Conservation (phyloP, 257 asterid species). For the Ajuga chamaepitys region DNA sequence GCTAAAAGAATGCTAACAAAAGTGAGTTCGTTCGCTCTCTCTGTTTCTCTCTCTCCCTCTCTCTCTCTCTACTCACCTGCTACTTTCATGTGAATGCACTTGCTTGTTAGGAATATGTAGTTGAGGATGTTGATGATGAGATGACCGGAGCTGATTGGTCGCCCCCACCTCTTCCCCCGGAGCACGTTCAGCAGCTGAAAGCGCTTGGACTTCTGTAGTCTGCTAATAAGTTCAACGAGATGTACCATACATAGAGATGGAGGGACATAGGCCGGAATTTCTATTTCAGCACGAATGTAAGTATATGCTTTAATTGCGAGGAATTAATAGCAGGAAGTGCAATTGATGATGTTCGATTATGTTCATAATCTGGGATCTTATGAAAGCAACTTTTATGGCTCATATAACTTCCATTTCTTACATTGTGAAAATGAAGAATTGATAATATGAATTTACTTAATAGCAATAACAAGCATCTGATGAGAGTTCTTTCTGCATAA, state of each 20-base stretch:
- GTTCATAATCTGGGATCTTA: constrained; percentile 23
- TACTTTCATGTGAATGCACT: not conserved
- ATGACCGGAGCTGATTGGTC: constrained; percentile 74
- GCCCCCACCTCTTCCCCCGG: constrained; percentile 76
- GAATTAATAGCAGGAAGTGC: constrained; percentile 5
- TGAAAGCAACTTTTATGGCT: constrained; percentile 8
- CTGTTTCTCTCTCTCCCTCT: not conserved
- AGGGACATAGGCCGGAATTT: not conserved
- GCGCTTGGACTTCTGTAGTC: constrained; percentile 76
- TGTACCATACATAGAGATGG: constrained; percentile 8
- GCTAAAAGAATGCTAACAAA: constrained; percentile 93
- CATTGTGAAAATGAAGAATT: constrained; percentile 5
- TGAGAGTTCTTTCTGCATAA: not conserved
- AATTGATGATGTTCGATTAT: constrained; percentile 14
- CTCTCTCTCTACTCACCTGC: not conserved
- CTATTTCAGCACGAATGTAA: constrained; percentile 13
- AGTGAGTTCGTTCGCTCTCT: constrained; percentile 34
- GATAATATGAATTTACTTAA: not conserved
- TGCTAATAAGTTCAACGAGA: constrained; percentile 4
- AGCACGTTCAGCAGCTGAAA: constrained; percentile 89
- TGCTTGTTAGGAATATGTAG: constrained; percentile 71
- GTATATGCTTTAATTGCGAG: constrained; percentile 9
- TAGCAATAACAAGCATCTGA: not conserved
- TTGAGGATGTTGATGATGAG: constrained; percentile 92
- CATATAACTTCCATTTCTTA: constrained; percentile 14